Base-by-base conservation (phyloP, 2,329 filamentous ascomycete species). In the Alternaria tenuissima region DNA sequence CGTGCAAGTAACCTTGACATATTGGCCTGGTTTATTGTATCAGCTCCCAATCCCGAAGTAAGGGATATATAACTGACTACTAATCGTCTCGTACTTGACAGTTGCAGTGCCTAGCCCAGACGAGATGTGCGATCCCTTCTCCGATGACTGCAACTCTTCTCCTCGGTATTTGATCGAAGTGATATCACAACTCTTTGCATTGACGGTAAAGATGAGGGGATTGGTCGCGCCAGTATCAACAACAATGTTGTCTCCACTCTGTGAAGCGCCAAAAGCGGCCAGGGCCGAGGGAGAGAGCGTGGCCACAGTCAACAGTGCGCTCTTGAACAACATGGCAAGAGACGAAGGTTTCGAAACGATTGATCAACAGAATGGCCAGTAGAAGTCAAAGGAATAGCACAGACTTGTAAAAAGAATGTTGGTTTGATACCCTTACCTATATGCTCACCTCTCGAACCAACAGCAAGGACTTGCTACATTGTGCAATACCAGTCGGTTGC, bases 1-100 rank as follows among this genome's bases (percentile, higher is more conserved):
- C 8, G 80, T 82, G 69, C 87, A 89, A 14, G 86, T 88, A 38
- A 90, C 82, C 74, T 88, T 89, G 67, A 88, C 83, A 70, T 87
- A 88, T 62, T 79, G 73, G 55, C 46, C 71, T 72, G 34, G 0
- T 12, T 47, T 0, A 26, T 14, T 57, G 18, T 2, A 20, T 56
- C 26, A 59, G 36, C 16, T 12, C 4, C 11, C 18, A 26, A 30
- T 9, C 9, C 39, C 36, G 28, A 39, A 28, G 5, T 22, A 51
- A 20, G 39, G 52, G 59, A 30, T 2, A 24, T 12, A 34, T 61
- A 52, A 62, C 68, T 55, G 55, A 73, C 71, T 78, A 57, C 67
- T 76, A 38, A 76, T 60, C 3, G 67, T 72, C 38, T 70, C 61
- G 38, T 70, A 84, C 52, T 80, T 83, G 7, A 90, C 86, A 8